A percentile compares a stretch with the other conserved stretches of the same genome.
These are phyloP conservation scores for Rhizopus sp. DNA, from an alignment of 371 early-diverging fungal genomes.

Conservation along the genomic window DNA sequence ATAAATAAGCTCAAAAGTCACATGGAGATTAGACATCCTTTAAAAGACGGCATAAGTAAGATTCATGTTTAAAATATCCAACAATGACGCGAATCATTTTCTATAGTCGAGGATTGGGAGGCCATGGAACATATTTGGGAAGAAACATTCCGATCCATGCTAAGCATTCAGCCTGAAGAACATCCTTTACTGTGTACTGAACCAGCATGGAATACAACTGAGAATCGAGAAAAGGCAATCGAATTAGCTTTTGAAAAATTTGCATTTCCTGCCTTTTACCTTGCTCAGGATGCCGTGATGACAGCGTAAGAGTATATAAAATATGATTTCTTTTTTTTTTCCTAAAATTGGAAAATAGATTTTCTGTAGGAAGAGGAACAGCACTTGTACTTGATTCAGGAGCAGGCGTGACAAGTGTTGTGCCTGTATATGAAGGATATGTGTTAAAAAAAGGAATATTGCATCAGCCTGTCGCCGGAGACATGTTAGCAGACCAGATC, in stretches of 20 bases:
- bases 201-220: slow-evolving; percentile 86
- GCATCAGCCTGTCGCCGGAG: slow-evolving; percentile 81
- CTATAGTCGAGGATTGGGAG: slow-evolving; percentile 86
- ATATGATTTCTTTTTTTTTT: neutral
- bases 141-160: slow-evolving; percentile 67
- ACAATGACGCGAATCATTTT: neutral
- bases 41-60: slow-evolving; percentile 73
- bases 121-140: slow-evolving; percentile 88
- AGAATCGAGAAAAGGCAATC: slow-evolving; percentile 81
- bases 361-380: slow-evolving; percentile 87
- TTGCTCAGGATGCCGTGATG: slow-evolving; percentile 89
- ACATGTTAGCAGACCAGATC: slow-evolving; percentile 79
- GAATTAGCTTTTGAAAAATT: slow-evolving; percentile 95
- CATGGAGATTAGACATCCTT: slow-evolving; percentile 79
- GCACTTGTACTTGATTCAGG: slow-evolving; percentile 94
- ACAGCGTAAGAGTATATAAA: slow-evolving; percentile 68
- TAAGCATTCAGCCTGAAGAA: slow-evolving; percentile 72
- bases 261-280: slow-evolving; percentile 88
- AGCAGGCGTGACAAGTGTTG: slow-evolving; percentile 81
- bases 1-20: slow-evolving; percentile 68
- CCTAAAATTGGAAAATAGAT: slow-evolving; percentile 51
- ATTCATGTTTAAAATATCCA: neutral
- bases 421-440: slow-evolving; percentile 96
- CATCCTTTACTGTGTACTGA: slow-evolving; percentile 91
- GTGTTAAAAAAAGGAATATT: slow-evolving; percentile 88